A percentile compares a stretch with the other conserved stretches of the same genome.
Evolutionary conservation across 805 yeast species (phyloP).

Genomic region (Wickerhamiella sergipiensis): DNA sequence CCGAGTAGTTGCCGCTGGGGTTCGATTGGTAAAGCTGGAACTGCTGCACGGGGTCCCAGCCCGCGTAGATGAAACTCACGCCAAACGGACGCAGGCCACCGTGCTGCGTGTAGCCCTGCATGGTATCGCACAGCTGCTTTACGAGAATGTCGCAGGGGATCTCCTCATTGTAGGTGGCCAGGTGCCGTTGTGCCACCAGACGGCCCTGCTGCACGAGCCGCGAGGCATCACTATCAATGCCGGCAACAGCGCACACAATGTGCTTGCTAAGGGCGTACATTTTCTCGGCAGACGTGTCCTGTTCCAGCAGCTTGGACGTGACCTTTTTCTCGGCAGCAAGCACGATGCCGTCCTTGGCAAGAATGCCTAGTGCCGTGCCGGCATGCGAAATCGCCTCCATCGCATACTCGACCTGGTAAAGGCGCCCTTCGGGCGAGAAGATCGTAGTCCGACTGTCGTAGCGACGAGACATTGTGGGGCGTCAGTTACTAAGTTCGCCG

Average conservation of each 20-base stretch:
- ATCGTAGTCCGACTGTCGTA: constrained; percentile 98
- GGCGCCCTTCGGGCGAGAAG: constrained; percentile 96
- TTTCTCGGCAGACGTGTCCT: constrained; percentile 87
- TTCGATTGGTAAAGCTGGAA: constrained; percentile 90
- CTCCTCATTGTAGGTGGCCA: constrained; percentile 78
- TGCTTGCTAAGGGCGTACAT: constrained; percentile 68
- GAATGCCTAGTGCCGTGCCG: constrained; percentile 68
- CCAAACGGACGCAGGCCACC: constrained; percentile 99
- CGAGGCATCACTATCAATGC: constrained; percentile 94
- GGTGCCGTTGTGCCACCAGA: constrained; percentile 65
- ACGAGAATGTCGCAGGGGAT: constrained; percentile 89
- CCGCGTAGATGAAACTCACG: constrained; percentile 91
- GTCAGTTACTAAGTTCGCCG: neutral
- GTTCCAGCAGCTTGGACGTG: constrained; percentile 82
- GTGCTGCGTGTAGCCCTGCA: constrained; percentile 96
- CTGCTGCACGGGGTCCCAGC: constrained; percentile 78
- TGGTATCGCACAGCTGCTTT: constrained; percentile 76
- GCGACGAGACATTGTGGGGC: constrained; percentile 57
- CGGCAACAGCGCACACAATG: constrained; percentile 84
- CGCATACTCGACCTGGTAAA: constrained; percentile 94
- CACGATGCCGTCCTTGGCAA: constrained; percentile 77
- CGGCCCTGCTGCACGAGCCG: constrained; percentile 83
- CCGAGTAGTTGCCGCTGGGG: constrained; percentile 95
- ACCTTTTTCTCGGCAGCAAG: constrained; percentile 95
- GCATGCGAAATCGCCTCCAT: constrained; percentile 80